Evolutionary conservation across 345 rosid genomes (phyloP).

Genomic region (Lumnitzera racemosa): DNA sequence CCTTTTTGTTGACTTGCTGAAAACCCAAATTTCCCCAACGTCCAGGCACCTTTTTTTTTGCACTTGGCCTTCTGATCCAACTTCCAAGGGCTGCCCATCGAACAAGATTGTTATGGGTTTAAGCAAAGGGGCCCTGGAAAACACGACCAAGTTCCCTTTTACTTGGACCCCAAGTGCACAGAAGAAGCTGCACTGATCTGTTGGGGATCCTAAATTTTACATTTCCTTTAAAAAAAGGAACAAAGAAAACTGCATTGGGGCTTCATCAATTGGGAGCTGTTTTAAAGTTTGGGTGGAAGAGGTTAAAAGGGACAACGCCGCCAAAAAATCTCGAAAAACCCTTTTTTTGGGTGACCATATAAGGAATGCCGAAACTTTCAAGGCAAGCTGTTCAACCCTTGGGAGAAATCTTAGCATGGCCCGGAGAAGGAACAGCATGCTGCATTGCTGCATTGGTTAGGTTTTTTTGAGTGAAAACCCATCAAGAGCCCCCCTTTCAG

Average conservation of each 20-base stretch:
- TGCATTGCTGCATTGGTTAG: slow-evolving; percentile 96
- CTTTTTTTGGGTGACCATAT: slow-evolving; percentile 95
- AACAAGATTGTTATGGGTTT: slow-evolving; percentile 94
- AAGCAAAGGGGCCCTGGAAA: slow-evolving; percentile 94
- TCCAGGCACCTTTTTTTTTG: slow-evolving; percentile 92
- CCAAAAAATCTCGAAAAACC: slow-evolving; percentile 93
- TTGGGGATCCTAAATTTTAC: slow-evolving; percentile 79
- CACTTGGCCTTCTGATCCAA: slow-evolving; percentile 82
- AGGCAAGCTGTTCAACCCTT: slow-evolving; percentile 97
- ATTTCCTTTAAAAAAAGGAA: slow-evolving; percentile 91
- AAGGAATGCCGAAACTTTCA: slow-evolving; percentile 88
- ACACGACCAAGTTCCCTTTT: slow-evolving; percentile 92
- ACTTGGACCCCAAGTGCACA: slow-evolving; percentile 95
- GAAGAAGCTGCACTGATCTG: slow-evolving; percentile 99
- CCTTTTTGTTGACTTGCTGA: slow-evolving; percentile 90
- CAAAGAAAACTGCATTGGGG: slow-evolving; percentile 95
- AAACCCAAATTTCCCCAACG: slow-evolving; percentile 99
- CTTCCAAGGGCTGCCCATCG: slow-evolving; percentile 82
- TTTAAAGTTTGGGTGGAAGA: slow-evolving; percentile 92
- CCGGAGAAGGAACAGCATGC: slow-evolving; percentile 97
- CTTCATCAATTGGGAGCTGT: slow-evolving; percentile 95
- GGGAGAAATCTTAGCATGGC: slow-evolving; percentile 96
- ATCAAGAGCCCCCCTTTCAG: slow-evolving; percentile 87
- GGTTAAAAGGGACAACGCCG: slow-evolving; percentile 93
- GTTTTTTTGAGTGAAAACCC: slow-evolving; percentile 94